These are phyloP conservation scores for Solanum medicagineum DNA, from an alignment of 257 asterid genomes.

Conservation along the genomic window DNA sequence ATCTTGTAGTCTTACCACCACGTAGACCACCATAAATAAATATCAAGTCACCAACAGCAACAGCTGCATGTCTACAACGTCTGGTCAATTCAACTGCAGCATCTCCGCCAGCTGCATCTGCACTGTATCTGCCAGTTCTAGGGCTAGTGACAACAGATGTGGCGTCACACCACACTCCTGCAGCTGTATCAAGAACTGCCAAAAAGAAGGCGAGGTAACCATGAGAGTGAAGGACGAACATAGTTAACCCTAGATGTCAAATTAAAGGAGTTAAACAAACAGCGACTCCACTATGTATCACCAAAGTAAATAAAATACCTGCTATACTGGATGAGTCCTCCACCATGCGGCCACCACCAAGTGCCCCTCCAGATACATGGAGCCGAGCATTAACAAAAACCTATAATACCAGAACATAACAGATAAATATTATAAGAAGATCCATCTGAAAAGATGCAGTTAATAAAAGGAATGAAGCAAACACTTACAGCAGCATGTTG, in stretches of 20 bases:
- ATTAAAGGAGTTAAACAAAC: not conserved
- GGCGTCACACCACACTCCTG: conserved; percentile 99
- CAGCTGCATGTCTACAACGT: conserved; percentile 97
- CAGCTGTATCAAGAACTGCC: conserved; percentile 95
- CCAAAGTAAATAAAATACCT: conserved; percentile 30
- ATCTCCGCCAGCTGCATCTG: conserved; percentile 99
- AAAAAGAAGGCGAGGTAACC: not conserved
- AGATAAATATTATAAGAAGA: not conserved
- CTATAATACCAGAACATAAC: conserved; percentile 22
- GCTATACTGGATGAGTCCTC: conserved; percentile 99
- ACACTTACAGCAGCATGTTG: conserved; percentile 95
- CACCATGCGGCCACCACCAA: conserved; percentile 99
- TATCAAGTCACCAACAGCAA: conserved; percentile 94
- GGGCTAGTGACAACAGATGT: conserved; percentile 94
- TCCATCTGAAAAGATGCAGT: not conserved
- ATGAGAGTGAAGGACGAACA: not conserved
- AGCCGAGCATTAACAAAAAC: conserved; percentile 98
- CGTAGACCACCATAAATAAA: conserved; percentile 97
- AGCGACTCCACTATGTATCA: not conserved
- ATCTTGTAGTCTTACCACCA: conserved; percentile 59
- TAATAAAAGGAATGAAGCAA: not conserved
- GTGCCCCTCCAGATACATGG: conserved; percentile 99
- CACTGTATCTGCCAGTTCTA: conserved; percentile 93
- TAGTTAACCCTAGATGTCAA: not conserved
- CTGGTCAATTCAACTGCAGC: conserved; percentile 97